phyloP scores from a whole-genome alignment of 352 stramenopile genomes.

The Globisporangium paddicum region DNA sequence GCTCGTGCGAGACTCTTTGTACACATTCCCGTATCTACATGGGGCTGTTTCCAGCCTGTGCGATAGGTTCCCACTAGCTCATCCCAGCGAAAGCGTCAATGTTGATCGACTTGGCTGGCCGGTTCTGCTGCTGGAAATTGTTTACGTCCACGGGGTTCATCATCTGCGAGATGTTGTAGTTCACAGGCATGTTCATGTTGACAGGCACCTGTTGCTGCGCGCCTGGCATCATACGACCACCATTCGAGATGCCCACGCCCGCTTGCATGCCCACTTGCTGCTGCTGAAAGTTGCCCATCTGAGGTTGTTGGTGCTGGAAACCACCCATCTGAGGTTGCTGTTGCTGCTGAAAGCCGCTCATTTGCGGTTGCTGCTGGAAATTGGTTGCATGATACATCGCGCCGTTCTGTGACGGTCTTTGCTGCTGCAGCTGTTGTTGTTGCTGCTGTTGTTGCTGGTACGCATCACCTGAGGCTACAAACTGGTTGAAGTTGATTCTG shows the following conservation, averaged over 20 bases:
- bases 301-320: conserved; percentile 15
- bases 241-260: conserved; percentile 13
- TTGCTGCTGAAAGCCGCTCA: too few relatives aligned
- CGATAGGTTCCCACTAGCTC: conserved; percentile 14
- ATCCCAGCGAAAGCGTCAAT: conserved; percentile 78
- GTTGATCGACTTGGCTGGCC: conserved; percentile 66
- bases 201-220: not conserved
- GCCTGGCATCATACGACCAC: conserved; percentile 2
- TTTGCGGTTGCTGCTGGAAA: conserved; percentile 28
- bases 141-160: conserved; percentile 75
- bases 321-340: conserved; percentile 19
- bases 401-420: conserved; percentile 13
- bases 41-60: not conserved
- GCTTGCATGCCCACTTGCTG: conserved; percentile 6
- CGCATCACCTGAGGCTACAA: conserved; percentile 22
- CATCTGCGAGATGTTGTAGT: conserved; percentile 82
- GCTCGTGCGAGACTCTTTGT: too few relatives aligned
- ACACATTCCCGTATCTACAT: too few relatives aligned
- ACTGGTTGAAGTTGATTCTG: conserved; percentile 52
- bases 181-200: conserved; percentile 25
- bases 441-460: conserved; percentile 19
- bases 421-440: conserved; percentile 4
- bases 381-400: conserved; percentile 16
- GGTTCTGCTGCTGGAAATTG: conserved; percentile 20
- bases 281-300: conserved; percentile 4